phyloP scores from a whole-genome alignment of 768 basidiomycete species.

The Suillus alpinus region DNA sequence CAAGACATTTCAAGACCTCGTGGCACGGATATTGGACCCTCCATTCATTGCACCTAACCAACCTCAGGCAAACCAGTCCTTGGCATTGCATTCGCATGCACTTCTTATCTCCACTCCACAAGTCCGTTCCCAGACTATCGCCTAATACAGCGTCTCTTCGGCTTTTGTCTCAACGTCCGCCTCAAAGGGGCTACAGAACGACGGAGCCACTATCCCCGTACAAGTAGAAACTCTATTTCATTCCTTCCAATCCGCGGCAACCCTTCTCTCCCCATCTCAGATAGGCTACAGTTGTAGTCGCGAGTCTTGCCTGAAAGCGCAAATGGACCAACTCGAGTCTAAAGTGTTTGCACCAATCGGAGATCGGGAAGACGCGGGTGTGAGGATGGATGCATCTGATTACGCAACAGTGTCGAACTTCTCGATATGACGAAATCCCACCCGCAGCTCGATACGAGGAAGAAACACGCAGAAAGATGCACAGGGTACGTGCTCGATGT shows the following conservation, averaged over 20 bases:
- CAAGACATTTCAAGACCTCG: conserved; percentile 46
- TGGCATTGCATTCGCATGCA: not conserved
- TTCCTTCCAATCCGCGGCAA: conserved; percentile 62
- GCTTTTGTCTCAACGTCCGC: not conserved
- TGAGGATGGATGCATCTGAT: conserved; percentile 55
- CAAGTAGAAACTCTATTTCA: conserved; percentile 72
- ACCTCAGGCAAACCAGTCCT: conserved; percentile 37
- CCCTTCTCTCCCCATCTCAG: conserved; percentile 29
- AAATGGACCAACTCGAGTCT: conserved; percentile 44
- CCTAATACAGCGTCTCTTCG: not conserved
- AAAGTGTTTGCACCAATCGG: conserved; percentile 5
- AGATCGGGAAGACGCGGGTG: conserved; percentile 20
- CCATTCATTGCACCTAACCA: conserved; percentile 50
- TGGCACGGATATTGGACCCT: conserved; percentile 64
- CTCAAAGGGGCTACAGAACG: not conserved
- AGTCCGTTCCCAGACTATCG: not conserved
- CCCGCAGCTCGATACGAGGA: conserved; percentile 27
- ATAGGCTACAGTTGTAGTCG: conserved; percentile 66
- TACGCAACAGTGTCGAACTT: conserved; percentile 68
- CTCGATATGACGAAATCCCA: conserved; percentile 50
- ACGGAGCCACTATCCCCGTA: not conserved
- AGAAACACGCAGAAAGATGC: conserved; percentile 48
- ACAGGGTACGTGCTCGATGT: conserved; percentile 29
- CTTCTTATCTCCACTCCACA: not conserved
- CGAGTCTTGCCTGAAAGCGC: conserved; percentile 59